These are phyloP conservation scores for Erodium texanum DNA, from an alignment of 441 rosid genomes.

Conservation along the genomic window DNA sequence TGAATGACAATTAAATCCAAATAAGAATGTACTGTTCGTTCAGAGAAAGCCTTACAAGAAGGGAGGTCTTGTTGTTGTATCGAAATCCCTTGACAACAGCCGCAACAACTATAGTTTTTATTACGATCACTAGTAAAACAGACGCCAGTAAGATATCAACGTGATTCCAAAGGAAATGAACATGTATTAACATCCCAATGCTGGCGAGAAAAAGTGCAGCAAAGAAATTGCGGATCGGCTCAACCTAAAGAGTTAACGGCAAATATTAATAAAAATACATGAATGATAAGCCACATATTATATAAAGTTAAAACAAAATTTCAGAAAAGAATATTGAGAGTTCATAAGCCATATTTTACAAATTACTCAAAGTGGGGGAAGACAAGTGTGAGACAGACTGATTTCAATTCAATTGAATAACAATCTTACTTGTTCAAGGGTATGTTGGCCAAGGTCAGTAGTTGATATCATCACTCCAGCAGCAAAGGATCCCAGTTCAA, in stretches of 20 bases:
- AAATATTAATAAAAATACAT: neutral
- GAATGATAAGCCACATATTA: no score
- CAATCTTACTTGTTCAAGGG: conserved; percentile 83
- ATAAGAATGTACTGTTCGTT: conserved; percentile 5
- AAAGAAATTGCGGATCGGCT: conserved; percentile 95
- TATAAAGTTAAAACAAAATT: neutral
- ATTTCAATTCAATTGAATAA: neutral
- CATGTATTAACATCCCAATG: conserved; percentile 92
- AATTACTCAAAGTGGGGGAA: neutral
- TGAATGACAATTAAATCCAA: neutral
- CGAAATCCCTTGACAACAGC: conserved; percentile 84
- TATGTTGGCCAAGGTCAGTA: conserved; percentile 86
- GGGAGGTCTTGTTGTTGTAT: conserved; percentile 84
- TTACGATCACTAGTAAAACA: conserved; percentile 73
- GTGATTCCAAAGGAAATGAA: conserved; percentile 92
- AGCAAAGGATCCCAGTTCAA: conserved; percentile 96
- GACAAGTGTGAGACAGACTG: neutral
- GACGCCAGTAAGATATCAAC: conserved; percentile 90
- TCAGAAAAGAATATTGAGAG: no score
- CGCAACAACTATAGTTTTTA: conserved; percentile 74
- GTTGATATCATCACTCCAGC: conserved; percentile 98
- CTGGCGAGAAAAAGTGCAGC: conserved; percentile 98
- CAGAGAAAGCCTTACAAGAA: conserved; percentile 54
- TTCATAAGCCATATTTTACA: neutral
- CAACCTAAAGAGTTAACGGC: conserved; percentile 47